Conservation (phyloP, 257 asterid genomes). For the Nicotiana tomentosiformis region DNA sequence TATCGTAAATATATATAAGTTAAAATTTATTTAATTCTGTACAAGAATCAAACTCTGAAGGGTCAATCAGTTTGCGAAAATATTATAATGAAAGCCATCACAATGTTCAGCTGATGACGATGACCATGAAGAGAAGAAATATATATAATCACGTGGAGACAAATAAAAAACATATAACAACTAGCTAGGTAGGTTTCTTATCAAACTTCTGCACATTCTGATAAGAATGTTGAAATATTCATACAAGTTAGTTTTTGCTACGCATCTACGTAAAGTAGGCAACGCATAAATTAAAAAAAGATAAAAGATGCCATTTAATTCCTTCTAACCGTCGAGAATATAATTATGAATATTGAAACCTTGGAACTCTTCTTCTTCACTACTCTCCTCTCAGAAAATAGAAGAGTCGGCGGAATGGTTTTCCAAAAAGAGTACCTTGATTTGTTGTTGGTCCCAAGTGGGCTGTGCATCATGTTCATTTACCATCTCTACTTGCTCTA, state of each 20-base stretch:
- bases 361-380: neutral
- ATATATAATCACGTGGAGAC: neutral
- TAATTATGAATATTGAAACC: neutral
- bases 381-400: neutral
- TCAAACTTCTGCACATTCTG: neutral
- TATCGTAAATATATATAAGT: neutral
- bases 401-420: neutral
- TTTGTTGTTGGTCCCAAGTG: constrained; percentile 12
- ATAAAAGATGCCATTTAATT: neutral
- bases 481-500: constrained; percentile 10
- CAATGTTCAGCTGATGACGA: neutral
- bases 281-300: neutral
- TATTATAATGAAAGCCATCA: neutral
- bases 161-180: neutral
- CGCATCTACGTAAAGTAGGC: neutral
- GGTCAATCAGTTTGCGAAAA: neutral
- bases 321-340: neutral
- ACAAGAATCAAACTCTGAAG: neutral
- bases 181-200: neutral
- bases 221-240: neutral
- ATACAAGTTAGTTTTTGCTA: neutral
- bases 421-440: constrained; percentile 11
- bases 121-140: neutral
- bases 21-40: neutral
- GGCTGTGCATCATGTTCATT: constrained; percentile 3